Conservation (phyloP, 345 rosid genomes). For the Excoecaria agallocha region DNA sequence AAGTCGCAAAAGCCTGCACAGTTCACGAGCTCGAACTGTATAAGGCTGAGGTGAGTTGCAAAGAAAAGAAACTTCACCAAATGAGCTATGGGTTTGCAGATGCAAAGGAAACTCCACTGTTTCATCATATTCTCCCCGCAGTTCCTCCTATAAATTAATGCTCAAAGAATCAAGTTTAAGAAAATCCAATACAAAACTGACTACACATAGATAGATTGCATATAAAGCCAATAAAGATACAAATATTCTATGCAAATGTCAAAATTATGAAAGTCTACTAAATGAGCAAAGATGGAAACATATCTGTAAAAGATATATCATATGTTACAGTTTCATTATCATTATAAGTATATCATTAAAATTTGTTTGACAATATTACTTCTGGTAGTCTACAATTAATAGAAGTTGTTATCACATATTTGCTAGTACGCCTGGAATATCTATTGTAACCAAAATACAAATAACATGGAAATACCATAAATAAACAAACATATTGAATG, state of each 20-base stretch:
- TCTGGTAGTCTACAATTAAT: not conserved
- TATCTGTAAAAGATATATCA: too few relatives aligned
- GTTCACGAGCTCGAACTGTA: constrained; percentile 53
- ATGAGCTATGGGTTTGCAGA: constrained; percentile 41
- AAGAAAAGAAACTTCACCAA: constrained; percentile 72
- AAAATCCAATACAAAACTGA: not conserved
- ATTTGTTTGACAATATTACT: too few relatives aligned
- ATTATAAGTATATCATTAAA: not conserved
- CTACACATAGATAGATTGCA: not conserved
- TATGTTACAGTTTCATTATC: not conserved
- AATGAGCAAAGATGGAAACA: too few relatives aligned
- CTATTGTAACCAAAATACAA: not conserved
- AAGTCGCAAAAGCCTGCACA: constrained; percentile 60
- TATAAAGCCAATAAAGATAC: not conserved
- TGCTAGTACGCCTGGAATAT: not conserved
- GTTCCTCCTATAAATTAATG: constrained; percentile 52
- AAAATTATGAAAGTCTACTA: too few relatives aligned
- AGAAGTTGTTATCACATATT: not conserved
- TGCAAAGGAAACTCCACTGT: constrained; percentile 22
- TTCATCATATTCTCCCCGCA: constrained; percentile 40
- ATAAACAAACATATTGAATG: not conserved
- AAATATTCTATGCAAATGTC: too few relatives aligned
- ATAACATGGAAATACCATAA: not conserved
- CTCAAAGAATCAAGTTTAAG: not conserved
- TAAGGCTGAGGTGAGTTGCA: constrained; percentile 66